Base-by-base conservation (phyloP, 768 basidiomycete species). In the Pluteus cervinus region DNA sequence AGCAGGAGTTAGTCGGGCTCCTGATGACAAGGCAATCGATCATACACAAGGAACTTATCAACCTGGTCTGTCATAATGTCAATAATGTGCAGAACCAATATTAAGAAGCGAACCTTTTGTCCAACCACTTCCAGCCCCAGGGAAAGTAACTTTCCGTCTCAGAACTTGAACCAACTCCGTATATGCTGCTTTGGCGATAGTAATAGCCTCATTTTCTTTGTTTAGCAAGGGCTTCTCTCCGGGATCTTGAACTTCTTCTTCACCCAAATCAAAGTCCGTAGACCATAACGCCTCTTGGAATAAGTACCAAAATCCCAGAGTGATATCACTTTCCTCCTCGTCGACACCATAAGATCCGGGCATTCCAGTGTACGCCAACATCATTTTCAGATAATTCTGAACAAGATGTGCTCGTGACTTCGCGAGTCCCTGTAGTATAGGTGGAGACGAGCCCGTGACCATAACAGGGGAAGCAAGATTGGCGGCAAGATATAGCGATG, bases 271-370 rank as follows among this genome's bases (percentile, higher is more conserved):
- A 40, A 68, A 79, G 36, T 83, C 79, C 9, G 69, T 69, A 24
- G 63, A 70, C 86, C 86, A 90, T 17, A 90, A 56, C 1, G 87
- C 77, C 53, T 97, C 92, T 57, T 94, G 91, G 40, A 94, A 74
- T 26, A 88, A 63, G 45, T 89, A 93, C 85, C 93, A 94, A 50
- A 93, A 93, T 1, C 77, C 77, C 2, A 94, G 71, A 2, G 85
- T 85, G 68, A 83, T 73, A 58, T 93, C 89, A 49, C 86, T 91
- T 52, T 86, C 81, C 33, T 88, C 85, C 54, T 93, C 92, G 32
- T 93, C 90, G 0, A 75, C 71, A 1, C 85, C 86, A 51, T 81
- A 88, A 43, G 76, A 78, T 0, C 88, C 89, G 0, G 80, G 76
- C 7, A 66, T 58, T 1, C 78, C 81, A 0, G 87, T 88, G 43